Base-by-base conservation (phyloP, 179 eudicot genomes). In the Beta corolliflora region DNA sequence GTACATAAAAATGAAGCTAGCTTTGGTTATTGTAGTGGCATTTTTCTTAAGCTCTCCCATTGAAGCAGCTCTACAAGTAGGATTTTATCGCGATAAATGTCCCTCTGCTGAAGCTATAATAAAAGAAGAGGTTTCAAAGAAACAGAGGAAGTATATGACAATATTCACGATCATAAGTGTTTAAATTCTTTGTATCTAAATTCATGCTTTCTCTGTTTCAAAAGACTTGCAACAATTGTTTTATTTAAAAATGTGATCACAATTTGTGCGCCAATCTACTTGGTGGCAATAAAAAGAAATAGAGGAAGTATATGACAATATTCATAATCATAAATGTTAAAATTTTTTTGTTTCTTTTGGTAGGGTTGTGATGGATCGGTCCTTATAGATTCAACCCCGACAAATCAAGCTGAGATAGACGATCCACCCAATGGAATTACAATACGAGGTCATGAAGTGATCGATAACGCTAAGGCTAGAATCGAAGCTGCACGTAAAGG, bases 301-400 rank as follows among this genome's bases (percentile, higher is more conserved):
- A 9, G 52, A 48, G 50, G 8, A 48, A 48, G 52, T 48, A 48
- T 2, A 44, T n/a, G 8, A 44, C 7, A 9, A 16, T 71, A 7
- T 71, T 2, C 13, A 0, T 3, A 9, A 50, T 21, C 60, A 72
- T 53, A 12, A 12, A 52, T 52, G 44, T 72, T 11, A 54, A 1
- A 25, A 11, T 41, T 53, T 36, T 3, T 56, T 21, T 29, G 10
- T 77, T 23, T 21, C 19, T 56, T 31, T 9, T 31, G 7, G 60
- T 29, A 92, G 98, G 98, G 98, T 56, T 95, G 97, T 81, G 98
- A 95, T 85, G 98, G 85, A 59, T 95, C 98, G 0, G 87, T 93
- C 60, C 90, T 93, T 50, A 85, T 92, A 19, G 94, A 93, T 69
- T 92, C 98, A 2, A 92, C 93, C 46, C 76, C 91, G 5, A 72